Percentiles rank a stretch among this genome's conserved stretches.
phyloP scores from a whole-genome alignment of 768 basidiomycete species.

The Agrocybe chaxingu region DNA sequence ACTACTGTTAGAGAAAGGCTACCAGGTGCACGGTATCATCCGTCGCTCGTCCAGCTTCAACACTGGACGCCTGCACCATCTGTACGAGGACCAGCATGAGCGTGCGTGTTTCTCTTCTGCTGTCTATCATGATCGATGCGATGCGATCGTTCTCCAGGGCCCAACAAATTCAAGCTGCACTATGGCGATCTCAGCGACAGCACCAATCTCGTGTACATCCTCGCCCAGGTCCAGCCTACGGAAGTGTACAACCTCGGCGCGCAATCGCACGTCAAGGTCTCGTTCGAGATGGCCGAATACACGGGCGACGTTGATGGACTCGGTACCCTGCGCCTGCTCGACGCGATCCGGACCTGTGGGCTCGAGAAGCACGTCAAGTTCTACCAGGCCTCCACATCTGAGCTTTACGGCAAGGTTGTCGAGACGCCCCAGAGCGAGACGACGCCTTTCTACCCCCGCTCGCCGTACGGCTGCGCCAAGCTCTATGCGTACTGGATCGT shows the following conservation, averaged over 20 bases:
- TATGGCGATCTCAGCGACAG: conserved; percentile 94
- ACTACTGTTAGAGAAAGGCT: conserved; percentile 81
- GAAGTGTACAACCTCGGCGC: conserved; percentile 99
- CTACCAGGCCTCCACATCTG: conserved; percentile 97
- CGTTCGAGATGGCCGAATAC: conserved; percentile 99
- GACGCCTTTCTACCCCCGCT: conserved; percentile 98
- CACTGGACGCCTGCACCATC: conserved; percentile 90
- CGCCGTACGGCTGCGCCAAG: conserved; percentile 95
- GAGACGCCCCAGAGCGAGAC: conserved; percentile 95
- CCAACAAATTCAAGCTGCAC: conserved; percentile 78
- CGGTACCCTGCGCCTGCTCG: conserved; percentile 92
- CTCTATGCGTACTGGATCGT: conserved; percentile 90
- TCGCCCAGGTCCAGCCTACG: conserved; percentile 90
- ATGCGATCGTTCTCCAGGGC: conserved; percentile 36
- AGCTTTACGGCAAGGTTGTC: conserved; percentile 95
- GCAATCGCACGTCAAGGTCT: conserved; percentile 98
- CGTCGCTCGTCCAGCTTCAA: conserved; percentile 98
- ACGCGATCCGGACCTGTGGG: conserved; percentile 94
- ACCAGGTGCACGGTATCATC: conserved; percentile 93
- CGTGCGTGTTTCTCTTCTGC: conserved; percentile 43
- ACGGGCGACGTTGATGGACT: conserved; percentile 96
- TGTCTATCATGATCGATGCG: not conserved
- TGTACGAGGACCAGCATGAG: conserved; percentile 91
- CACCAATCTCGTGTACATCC: conserved; percentile 95
- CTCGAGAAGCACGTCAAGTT: conserved; percentile 91